These are phyloP conservation scores for Aspergillus brunneoviolaceus DNA, from an alignment of 2,329 filamentous ascomycete genomes.

Conservation along the genomic window DNA sequence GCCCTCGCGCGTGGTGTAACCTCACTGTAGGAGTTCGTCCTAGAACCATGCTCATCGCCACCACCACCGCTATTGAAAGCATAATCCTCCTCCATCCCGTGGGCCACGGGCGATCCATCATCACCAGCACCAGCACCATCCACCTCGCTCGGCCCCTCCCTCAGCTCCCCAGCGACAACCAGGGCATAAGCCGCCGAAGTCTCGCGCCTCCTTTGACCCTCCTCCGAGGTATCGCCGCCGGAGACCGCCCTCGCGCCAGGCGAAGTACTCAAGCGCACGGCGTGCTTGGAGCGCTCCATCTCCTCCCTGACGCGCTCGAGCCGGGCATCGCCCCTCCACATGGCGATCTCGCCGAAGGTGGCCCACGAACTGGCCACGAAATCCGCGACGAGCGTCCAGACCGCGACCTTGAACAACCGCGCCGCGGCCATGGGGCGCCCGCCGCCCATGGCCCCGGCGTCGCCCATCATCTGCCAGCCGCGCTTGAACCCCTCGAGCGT, in stretches of 20 bases:
- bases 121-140: no score
- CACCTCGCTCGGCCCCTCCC: no score
- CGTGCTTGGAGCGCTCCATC: no score
- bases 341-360: no score
- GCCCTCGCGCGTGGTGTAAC: no score
- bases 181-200: no score
- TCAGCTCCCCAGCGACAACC: no score
- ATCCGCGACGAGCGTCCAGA: not conserved
- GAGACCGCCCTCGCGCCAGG: no score
- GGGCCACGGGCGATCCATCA: not conserved
- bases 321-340: not conserved
- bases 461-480: not conserved
- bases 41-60: not conserved
- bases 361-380: not conserved
- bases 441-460: not conserved
- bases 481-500: not conserved
- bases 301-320: not conserved
- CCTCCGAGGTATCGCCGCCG: no score
- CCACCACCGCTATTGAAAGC: conserved; percentile 37
- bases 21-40: conserved; percentile 34
- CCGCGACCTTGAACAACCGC: not conserved
- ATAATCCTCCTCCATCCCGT: conserved; percentile 38
- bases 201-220: no score
- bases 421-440: not conserved
- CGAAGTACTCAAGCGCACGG: no score